Percentiles rank a stretch among this genome's conserved stretches.
Conservation (phyloP, 2,329 filamentous ascomycete genomes). For the Arthroderma uncinatum region DNA sequence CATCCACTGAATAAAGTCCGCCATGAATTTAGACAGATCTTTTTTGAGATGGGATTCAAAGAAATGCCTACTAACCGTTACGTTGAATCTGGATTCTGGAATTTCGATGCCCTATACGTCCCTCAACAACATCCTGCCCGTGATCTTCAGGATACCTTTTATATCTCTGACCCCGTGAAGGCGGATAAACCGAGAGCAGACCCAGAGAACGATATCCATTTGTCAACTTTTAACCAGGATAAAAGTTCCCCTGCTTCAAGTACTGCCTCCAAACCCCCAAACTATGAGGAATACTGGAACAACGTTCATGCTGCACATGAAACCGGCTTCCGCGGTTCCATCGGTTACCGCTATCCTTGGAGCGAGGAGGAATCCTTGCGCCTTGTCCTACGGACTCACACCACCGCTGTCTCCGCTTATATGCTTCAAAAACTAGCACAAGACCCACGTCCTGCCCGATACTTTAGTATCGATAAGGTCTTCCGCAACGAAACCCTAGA, state of each 20-base stretch:
- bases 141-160: constrained; percentile 97
- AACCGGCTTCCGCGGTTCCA: constrained; percentile 82
- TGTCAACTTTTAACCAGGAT: constrained; percentile 30
- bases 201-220: constrained; percentile 33
- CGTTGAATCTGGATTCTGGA: constrained; percentile 98
- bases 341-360: constrained; percentile 95
- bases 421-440: constrained; percentile 84
- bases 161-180: constrained; percentile 75
- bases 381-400: constrained; percentile 90
- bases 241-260: constrained; percentile 35
- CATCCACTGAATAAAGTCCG: constrained; percentile 79
- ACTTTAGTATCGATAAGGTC: constrained; percentile 96
- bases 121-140: constrained; percentile 96
- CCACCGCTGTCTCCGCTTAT: constrained; percentile 80
- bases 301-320: constrained; percentile 81
- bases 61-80: constrained; percentile 94
- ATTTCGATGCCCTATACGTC: constrained; percentile 93
- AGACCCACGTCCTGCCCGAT: constrained; percentile 74
- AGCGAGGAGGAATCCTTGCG: constrained; percentile 72
- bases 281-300: constrained; percentile 80
- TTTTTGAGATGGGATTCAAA: constrained; percentile 98
- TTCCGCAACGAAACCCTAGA: constrained; percentile 98
- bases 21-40: constrained; percentile 90
- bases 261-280: constrained; percentile 39
- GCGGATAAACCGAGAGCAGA: constrained; percentile 58